Evolutionary conservation across 768 basidiomycete genomes (phyloP).

Genomic region (Tylopilus subfusipes): DNA sequence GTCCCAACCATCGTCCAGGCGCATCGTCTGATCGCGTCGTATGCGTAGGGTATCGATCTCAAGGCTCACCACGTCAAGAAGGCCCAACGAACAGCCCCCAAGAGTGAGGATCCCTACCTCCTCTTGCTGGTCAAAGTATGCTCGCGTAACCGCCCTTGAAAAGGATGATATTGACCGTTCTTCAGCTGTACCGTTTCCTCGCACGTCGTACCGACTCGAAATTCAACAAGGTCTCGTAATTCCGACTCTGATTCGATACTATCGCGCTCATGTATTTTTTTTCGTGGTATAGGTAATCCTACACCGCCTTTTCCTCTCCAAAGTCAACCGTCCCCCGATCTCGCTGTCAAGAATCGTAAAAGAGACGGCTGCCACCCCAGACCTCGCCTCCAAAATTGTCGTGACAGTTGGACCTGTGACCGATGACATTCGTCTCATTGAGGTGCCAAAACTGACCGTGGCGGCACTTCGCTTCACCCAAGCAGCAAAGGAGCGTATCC

Average conservation of each 20-base stretch:
- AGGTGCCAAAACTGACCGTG: conserved; percentile 86
- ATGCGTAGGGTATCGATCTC: conserved; percentile 87
- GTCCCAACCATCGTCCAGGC: conserved; percentile 32
- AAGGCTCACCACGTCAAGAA: conserved; percentile 98
- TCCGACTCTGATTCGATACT: neutral
- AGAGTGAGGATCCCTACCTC: conserved; percentile 99
- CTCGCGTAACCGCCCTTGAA: conserved; percentile 8
- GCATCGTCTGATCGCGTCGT: conserved; percentile 10
- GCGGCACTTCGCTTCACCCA: conserved; percentile 95
- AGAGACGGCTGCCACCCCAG: conserved; percentile 66
- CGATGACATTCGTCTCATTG: conserved; percentile 86
- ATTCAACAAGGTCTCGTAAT: conserved; percentile 81
- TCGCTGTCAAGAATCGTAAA: conserved; percentile 90
- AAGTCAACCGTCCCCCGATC: conserved; percentile 94
- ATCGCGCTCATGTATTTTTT: conserved; percentile 17
- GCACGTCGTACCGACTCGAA: conserved; percentile 92
- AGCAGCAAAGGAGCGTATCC: conserved; percentile 89
- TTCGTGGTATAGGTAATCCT: conserved; percentile 68
- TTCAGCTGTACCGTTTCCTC: conserved; percentile 96
- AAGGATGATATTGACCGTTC: conserved; percentile 5
- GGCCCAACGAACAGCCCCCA: conserved; percentile 88
- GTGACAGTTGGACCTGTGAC: conserved; percentile 91
- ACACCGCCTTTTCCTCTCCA: conserved; percentile 94
- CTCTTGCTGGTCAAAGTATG: conserved; percentile 95
- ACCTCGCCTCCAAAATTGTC: conserved; percentile 76